Evolutionary conservation across 1,284 basidiomycete genomes (phyloP).

Genomic region (Naganishia liquefaciens): DNA sequence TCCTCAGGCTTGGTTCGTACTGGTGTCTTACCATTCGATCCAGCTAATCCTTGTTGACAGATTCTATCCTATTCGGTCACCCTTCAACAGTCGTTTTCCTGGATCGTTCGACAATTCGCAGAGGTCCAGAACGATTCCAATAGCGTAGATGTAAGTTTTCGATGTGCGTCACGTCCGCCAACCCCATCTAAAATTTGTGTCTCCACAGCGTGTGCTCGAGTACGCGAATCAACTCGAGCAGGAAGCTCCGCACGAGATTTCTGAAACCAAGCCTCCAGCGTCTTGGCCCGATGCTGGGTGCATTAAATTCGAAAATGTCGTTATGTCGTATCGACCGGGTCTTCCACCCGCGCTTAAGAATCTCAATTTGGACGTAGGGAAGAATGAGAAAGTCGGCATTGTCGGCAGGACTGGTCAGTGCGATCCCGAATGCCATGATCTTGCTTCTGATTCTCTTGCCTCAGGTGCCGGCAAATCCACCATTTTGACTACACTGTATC

Average conservation of each 20-base stretch:
- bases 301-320: conserved; percentile 54
- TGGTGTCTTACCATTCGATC: conserved; percentile 56
- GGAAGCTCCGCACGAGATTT: conserved; percentile 71
- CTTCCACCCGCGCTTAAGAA: conserved; percentile 61
- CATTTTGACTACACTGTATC: conserved; percentile 61
- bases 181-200: conserved; percentile 81
- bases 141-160: conserved; percentile 72
- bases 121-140: conserved; percentile 93
- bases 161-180: conserved; percentile 51
- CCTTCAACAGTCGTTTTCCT: conserved; percentile 65
- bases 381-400: conserved; percentile 60
- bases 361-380: conserved; percentile 58
- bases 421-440: background rate
- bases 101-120: conserved; percentile 78
- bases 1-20: conserved; percentile 62
- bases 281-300: conserved; percentile 65
- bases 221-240: conserved; percentile 75
- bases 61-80: conserved; percentile 68
- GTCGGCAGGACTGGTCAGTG: conserved; percentile 52
- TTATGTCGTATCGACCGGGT: conserved; percentile 57
- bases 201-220: conserved; percentile 76
- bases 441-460: background rate
- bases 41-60: background rate
- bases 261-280: conserved; percentile 61
- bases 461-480: conserved; percentile 62